Percentiles rank a stretch among this genome's conserved stretches.
Conservation (phyloP, 768 basidiomycete species). For the Boletus subcaerulescens region DNA sequence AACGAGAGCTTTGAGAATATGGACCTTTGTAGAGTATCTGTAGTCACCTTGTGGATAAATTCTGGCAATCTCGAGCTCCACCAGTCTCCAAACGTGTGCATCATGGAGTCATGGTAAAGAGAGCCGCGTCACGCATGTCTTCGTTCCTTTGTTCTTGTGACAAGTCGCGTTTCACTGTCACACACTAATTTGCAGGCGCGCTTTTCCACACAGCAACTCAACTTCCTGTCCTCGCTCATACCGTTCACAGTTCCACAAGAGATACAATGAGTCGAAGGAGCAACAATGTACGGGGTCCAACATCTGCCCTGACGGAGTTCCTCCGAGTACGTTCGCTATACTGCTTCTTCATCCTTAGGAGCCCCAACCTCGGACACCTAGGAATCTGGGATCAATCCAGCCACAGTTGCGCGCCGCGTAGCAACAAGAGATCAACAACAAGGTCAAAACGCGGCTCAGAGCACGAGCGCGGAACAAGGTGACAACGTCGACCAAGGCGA, state of each 20-base stretch:
- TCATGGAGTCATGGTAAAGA: too few relatives aligned
- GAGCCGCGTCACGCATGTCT: background rate
- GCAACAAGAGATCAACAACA: conserved; percentile 29
- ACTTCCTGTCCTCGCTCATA: background rate
- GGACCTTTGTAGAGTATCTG: background rate
- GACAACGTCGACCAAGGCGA: conserved; percentile 9
- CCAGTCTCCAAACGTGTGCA: too few relatives aligned
- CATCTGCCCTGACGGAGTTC: conserved; percentile 81
- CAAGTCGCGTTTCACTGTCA: conserved; percentile 12
- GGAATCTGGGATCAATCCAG: conserved; percentile 53
- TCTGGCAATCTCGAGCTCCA: too few relatives aligned
- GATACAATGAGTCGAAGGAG: conserved; percentile 27
- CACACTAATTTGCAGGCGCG: conserved; percentile 13
- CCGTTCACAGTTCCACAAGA: background rate
- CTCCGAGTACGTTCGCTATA: conserved; percentile 49
- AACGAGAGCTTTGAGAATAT: too few relatives aligned
- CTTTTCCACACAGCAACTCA: background rate
- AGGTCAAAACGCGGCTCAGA: conserved; percentile 30
- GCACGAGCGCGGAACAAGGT: conserved; percentile 12
- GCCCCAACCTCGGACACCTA: conserved; percentile 17
- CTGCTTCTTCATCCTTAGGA: conserved; percentile 15
- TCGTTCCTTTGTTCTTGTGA: conserved; percentile 12
- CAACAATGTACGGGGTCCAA: conserved; percentile 75
- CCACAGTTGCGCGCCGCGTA: conserved; percentile 38
- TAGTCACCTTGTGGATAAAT: background rate